Conservation (phyloP, 106 monocot genomes). For the Allium fistulosum region DNA sequence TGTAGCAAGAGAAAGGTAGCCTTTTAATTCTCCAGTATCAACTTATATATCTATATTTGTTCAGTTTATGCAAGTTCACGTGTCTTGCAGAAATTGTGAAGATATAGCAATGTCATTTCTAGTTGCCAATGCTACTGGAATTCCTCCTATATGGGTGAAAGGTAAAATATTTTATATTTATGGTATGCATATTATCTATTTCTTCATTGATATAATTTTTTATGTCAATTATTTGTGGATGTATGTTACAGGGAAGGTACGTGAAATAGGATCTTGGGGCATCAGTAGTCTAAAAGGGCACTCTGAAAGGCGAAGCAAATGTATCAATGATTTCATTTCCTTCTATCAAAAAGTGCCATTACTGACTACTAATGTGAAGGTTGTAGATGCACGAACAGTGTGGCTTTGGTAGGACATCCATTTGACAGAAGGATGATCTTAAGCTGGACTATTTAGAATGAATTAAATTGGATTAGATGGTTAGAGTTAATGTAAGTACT, state of each 20-base stretch:
- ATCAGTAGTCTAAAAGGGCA: constrained; percentile 62
- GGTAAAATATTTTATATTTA: constrained; percentile 21
- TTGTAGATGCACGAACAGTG: constrained; percentile 32
- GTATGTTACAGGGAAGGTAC: constrained; percentile 36
- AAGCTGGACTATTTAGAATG: too few species aligned
- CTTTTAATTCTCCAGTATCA: not conserved
- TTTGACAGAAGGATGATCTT: too few species aligned
- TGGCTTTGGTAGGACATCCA: constrained; percentile 55
- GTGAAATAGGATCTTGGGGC: constrained; percentile 46
- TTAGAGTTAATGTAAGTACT: too few species aligned
- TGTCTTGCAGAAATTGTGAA: constrained; percentile 56
- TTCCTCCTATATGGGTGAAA: constrained; percentile 73
- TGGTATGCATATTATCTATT: too few species aligned
- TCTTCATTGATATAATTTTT: not conserved
- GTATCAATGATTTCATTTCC: constrained; percentile 52
- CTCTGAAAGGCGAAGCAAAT: constrained; percentile 31
- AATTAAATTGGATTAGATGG: too few species aligned
- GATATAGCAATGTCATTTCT: constrained; percentile 82
- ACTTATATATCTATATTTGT: not conserved
- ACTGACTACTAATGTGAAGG: constrained; percentile 45
- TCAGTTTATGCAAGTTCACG: constrained; percentile 14
- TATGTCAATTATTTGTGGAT: not conserved
- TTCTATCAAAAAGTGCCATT: constrained; percentile 49
- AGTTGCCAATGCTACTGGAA: constrained; percentile 47
- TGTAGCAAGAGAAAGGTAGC: constrained; percentile 45